A percentile compares a stretch with the other conserved stretches of the same genome.
phyloP scores from a whole-genome alignment of 2,329 filamentous ascomycete species.

The Aspergillus amoenus region DNA sequence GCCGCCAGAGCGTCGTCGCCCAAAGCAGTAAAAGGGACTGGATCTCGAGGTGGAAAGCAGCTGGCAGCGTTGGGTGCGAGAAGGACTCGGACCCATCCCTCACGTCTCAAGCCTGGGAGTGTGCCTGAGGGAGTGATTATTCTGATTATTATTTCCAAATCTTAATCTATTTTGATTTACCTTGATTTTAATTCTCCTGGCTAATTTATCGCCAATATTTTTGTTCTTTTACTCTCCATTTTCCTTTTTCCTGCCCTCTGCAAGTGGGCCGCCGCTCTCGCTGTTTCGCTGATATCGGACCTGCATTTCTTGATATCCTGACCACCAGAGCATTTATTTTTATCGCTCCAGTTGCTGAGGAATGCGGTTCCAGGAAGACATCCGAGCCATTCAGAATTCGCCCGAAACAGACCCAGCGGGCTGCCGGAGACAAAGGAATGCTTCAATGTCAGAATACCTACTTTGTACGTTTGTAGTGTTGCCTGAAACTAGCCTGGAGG shows the following conservation, averaged over 20 bases:
- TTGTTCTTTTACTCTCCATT: slow-evolving; percentile 2
- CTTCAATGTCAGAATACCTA: slow-evolving; percentile 15
- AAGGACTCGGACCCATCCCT: slow-evolving; percentile 7
- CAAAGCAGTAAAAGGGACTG: not conserved
- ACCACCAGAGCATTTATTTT: slow-evolving; percentile 3
- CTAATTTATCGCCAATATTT: slow-evolving; percentile 9
- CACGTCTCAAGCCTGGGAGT: not conserved
- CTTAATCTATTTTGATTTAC: slow-evolving; percentile 5
- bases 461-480: not conserved
- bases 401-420: not conserved
- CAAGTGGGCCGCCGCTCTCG: not conserved
- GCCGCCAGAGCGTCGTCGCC: not conserved
- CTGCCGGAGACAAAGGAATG: slow-evolving; percentile 11
- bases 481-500: slow-evolving; percentile 5
- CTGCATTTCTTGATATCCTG: slow-evolving; percentile 2
- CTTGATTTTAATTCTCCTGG: slow-evolving; percentile 16
- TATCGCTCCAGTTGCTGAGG: slow-evolving; percentile 6
- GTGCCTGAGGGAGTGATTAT: not conserved
- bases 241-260: slow-evolving; percentile 1
- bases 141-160: slow-evolving; percentile 4
- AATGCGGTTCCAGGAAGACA: slow-evolving; percentile 12
- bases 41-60: not conserved
- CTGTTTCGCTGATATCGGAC: not conserved
- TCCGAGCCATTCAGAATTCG: slow-evolving; percentile 4
- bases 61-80: not conserved